Evolutionary conservation across 805 yeast species (phyloP).

Genomic region (Sungouiella thailandica): DNA sequence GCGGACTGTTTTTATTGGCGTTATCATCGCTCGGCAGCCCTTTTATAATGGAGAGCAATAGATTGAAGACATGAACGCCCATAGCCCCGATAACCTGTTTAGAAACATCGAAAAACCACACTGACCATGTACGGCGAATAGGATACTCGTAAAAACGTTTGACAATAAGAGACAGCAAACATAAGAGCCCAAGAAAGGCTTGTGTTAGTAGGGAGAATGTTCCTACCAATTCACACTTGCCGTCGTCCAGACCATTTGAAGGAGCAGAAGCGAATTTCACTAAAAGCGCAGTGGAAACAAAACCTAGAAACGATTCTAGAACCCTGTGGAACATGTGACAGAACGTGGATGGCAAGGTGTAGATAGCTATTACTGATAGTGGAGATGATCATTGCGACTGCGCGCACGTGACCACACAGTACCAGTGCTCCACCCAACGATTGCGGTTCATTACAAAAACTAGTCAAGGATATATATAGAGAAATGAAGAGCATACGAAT

Average conservation of each 20-base stretch:
- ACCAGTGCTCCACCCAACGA: too few species aligned
- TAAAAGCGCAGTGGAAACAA: neutral
- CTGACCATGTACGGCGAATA: constrained; percentile 72
- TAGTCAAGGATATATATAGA: too few species aligned
- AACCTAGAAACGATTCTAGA: neutral
- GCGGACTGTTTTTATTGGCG: constrained; percentile 1
- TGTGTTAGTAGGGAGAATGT: constrained; percentile 84
- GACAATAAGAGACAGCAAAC: constrained; percentile 65
- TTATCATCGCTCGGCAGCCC: constrained; percentile 17
- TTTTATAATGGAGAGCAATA: constrained; percentile 62
- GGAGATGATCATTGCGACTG: too few species aligned
- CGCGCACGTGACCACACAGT: too few species aligned
- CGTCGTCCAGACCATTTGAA: constrained; percentile 16
- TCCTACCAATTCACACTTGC: constrained; percentile 55
- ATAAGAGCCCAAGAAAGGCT: constrained; percentile 66
- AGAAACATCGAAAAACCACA: constrained; percentile 86
- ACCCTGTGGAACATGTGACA: neutral
- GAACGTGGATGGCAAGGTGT: too few species aligned
- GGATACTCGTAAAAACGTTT: constrained; percentile 82
- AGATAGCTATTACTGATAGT: too few species aligned
- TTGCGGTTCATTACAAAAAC: too few species aligned
- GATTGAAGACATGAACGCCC: constrained; percentile 76
- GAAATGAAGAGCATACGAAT: too few species aligned
- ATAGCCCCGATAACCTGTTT: constrained; percentile 87
- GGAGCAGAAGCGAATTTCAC: neutral